Evolutionary conservation across 148 eudicot genomes (phyloP).

Genomic region (Silene uniflora): DNA sequence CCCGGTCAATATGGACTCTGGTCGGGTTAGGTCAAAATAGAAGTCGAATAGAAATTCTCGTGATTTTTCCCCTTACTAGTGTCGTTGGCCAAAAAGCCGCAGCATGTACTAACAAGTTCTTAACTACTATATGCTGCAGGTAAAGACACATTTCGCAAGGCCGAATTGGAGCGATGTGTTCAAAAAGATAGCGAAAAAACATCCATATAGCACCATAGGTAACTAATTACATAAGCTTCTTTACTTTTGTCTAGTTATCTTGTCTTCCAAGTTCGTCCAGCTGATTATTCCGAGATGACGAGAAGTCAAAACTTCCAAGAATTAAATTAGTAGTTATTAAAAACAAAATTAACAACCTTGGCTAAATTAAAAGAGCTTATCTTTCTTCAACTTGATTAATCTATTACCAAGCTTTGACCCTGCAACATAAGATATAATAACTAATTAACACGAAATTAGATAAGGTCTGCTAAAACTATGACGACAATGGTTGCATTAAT

Average conservation of each 20-base stretch:
- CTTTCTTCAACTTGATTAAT: slow-evolving; percentile 6
- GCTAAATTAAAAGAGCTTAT: slow-evolving; percentile 10
- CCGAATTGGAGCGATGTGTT: slow-evolving; percentile 95
- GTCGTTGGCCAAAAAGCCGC: neutral
- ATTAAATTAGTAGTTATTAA: neutral
- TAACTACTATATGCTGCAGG: slow-evolving; percentile 45
- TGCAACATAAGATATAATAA: too few species aligned
- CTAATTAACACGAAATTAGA: too few species aligned
- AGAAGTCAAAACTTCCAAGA: slow-evolving; percentile 21
- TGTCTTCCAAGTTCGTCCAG: slow-evolving; percentile 12
- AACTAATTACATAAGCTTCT: slow-evolving; percentile 13
- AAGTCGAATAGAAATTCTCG: too few species aligned
- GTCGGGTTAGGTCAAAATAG: too few species aligned
- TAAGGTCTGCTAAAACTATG: neutral
- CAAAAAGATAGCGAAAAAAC: slow-evolving; percentile 64
- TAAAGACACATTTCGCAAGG: slow-evolving; percentile 95
- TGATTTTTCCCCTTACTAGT: neutral
- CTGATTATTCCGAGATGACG: neutral
- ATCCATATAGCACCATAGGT: slow-evolving; percentile 83
- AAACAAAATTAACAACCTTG: slow-evolving; percentile 7
- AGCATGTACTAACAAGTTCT: slow-evolving; percentile 7
- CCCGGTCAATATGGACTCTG: too few species aligned
- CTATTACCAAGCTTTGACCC: slow-evolving; percentile 3
- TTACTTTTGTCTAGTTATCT: neutral
- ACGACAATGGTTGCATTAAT: neutral